These are phyloP conservation scores for Danielia oregonensis DNA, from an alignment of 805 yeast genomes.

Conservation along the genomic window DNA sequence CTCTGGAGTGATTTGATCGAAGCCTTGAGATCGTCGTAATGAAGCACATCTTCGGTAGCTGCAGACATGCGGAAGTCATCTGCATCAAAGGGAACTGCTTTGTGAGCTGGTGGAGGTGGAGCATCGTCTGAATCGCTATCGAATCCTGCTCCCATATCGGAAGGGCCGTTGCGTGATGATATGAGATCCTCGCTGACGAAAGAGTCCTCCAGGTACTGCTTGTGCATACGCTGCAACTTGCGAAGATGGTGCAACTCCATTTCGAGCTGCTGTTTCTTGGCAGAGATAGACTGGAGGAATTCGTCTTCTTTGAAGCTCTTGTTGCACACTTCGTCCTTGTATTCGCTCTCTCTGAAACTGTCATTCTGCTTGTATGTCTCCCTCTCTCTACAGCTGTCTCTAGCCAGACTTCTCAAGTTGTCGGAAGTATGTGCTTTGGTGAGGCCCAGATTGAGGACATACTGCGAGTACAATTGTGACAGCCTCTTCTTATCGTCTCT, in stretches of 20 bases:
- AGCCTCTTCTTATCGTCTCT: conserved; percentile 6
- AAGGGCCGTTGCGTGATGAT: conserved; percentile 29
- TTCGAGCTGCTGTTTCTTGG: conserved; percentile 37
- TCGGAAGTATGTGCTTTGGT: conserved; percentile 12
- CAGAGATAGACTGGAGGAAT: conserved; percentile 18
- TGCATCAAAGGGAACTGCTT: conserved; percentile 31
- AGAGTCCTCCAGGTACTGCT: conserved; percentile 20
- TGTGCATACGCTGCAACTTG: conserved; percentile 22
- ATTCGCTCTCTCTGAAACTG: conserved; percentile 6
- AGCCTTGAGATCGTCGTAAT: conserved; percentile 36
- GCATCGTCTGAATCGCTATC: conserved; percentile 20
- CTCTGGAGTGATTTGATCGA: conserved; percentile 43
- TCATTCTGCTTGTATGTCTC: too few species aligned
- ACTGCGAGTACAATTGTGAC: conserved; percentile 13
- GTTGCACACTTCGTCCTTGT: conserved; percentile 9
- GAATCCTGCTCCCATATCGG: conserved; percentile 34
- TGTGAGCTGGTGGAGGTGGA: conserved; percentile 36
- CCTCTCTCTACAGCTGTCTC: conserved; percentile 2
- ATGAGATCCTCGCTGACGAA: conserved; percentile 33
- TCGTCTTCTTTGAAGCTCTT: conserved; percentile 29
- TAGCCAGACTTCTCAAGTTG: conserved; percentile 3
- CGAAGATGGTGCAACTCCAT: conserved; percentile 33
- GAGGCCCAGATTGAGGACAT: conserved; percentile 14
- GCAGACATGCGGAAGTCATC: conserved; percentile 34
- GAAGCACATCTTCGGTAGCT: conserved; percentile 24